These are phyloP conservation scores for Salix brachista DNA, from an alignment of 345 rosid genomes.

Conservation along the genomic window DNA sequence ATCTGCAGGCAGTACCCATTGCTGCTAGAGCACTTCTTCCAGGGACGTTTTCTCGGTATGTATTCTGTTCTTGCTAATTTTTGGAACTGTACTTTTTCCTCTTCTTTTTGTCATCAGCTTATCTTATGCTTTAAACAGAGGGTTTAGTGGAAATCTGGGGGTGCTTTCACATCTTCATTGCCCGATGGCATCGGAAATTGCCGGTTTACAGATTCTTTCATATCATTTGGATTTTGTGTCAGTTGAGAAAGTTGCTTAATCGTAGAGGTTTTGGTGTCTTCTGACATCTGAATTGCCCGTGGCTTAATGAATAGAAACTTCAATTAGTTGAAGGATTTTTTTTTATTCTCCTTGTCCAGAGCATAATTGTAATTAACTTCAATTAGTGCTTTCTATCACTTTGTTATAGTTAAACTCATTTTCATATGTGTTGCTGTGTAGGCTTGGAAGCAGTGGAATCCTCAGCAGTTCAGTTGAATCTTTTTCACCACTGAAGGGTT, in stretches of 20 bases:
- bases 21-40: slow-evolving; percentile 57
- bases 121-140: background rate
- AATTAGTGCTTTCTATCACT: background rate
- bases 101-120: background rate
- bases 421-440: slow-evolving; percentile 16
- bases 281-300: background rate
- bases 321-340: background rate
- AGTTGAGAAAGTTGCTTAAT: slow-evolving; percentile 9
- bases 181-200: slow-evolving; percentile 1
- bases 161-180: background rate
- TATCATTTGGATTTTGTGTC: background rate
- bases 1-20: slow-evolving; percentile 88
- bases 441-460: slow-evolving; percentile 57
- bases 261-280: background rate
- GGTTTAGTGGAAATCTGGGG: background rate
- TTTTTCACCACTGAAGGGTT: slow-evolving; percentile 51
- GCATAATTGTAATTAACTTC: background rate
- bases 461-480: slow-evolving; percentile 55
- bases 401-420: background rate
- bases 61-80: background rate
- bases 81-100: background rate
- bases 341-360: background rate
- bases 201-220: slow-evolving; percentile 19
- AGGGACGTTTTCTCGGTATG: slow-evolving; percentile 60
- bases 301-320: background rate